Base-by-base conservation (phyloP, 768 basidiomycete genomes). In the Lepiota subincarnata region DNA sequence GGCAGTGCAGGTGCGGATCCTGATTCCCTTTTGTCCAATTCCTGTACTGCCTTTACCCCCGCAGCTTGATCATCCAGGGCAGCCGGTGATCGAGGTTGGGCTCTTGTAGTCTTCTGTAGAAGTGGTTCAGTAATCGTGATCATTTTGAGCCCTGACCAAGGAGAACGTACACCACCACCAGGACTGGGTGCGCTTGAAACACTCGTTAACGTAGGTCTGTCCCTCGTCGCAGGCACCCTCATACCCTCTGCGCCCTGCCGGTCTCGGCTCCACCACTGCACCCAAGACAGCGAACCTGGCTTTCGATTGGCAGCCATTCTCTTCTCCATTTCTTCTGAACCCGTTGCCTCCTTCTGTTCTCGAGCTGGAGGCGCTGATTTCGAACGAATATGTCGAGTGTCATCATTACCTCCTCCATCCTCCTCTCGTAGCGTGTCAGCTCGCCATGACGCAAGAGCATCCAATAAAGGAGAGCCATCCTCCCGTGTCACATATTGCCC, bases 231-330 rank as follows among this genome's bases (percentile, higher is more conserved):
- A 50, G 50, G 20, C 8, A 34, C 16, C 47, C 55, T 31, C 48
- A 58, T 36, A 54, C 55, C 12, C 45, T 48, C 19, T 61, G 31
- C 64, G 3, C 68, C 73, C 49, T 68, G 70, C 50, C 74, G 68
- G 66, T 81, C 85, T 16, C 87, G 74, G 56, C 79, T 83, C 90
- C 89, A 94, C 92, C 91, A 92, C 36, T 82, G 79, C 35, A 80
- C 81, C 91, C 89, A 92, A n/a, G 84, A 85, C 0, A 80, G 78
- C 12, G 83, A 81, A 0, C 79, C 77, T 3, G 80, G 77, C 60
- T 75, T 74, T 35, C 60, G 61, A 6, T 57, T 51, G 3, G 65
- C 56, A 7, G 57, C 51, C 19, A 55, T 31, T n/a, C 48, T 57
- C n/a, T 38, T 41, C 19, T 59, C 58, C 51, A 16, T 36, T 4